Base-by-base conservation (phyloP, 495 filamentous ascomycete species). In the Penicillium cosmopolitanum region DNA sequence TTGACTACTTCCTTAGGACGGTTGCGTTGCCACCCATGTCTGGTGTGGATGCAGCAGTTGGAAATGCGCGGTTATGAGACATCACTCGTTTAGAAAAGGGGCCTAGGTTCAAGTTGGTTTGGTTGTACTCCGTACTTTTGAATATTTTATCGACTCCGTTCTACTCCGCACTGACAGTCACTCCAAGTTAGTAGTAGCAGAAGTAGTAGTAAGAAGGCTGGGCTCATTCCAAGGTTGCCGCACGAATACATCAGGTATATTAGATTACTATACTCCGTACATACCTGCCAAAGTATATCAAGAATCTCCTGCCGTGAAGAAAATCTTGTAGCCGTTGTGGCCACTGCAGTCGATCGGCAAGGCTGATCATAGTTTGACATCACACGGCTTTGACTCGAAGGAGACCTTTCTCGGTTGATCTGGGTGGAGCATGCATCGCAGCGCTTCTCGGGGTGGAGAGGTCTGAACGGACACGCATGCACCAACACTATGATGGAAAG, bases 331-430 rank as follows among this genome's bases (percentile, higher is more conserved):
- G 50, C 61, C 57, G 61, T 64, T 61, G 55, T 58, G 50, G 53
- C 53, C 55, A 50, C 50, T 65, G 63, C 59, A 65, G 63, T 57
- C 62, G 58, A 65, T 60, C 56, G 63, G 62, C 60, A 56, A 65
- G 58, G 51, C 31, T 65, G 62, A 60, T 61, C 62, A 57, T n/a
- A 46, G 44, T 48, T 53, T 53, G 55, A 65, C 58, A 62, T 65
- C 59, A 59, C 57, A 28, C 8, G 46, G 23, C 21, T 48, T 19
- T 18, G 25, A 48, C 46, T 48, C 16, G 42, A 44, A 44, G 16
- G 13, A 44, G 42, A 44, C 42, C 42, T 44, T 44, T 13, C 16
- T 44, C 42, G 42, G 42, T 19, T 44, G 42, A 44, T 44, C 42
- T 7, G 16, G 42, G 42, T 44, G 42, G 42, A 44, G 42, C n/a